Conservation (phyloP, 1,284 basidiomycete genomes). For the Takashimella tepidaria region DNA sequence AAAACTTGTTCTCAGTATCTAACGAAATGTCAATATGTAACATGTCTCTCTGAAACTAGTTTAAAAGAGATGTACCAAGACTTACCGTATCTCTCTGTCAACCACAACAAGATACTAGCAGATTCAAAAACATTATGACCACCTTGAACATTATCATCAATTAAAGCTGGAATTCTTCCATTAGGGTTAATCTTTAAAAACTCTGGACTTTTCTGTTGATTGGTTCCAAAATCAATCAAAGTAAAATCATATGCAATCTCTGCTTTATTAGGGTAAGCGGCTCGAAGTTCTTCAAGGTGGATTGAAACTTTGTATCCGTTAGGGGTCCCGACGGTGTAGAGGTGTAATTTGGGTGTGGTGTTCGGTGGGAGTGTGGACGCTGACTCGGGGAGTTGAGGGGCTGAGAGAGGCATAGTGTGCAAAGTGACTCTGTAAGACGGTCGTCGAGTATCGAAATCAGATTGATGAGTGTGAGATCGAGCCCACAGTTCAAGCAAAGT, state of each 20-base stretch:
- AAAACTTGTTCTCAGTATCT: constrained; percentile 54
- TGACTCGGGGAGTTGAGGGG: neutral
- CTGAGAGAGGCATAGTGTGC: neutral
- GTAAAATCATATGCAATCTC: constrained; percentile 58
- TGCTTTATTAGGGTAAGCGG: constrained; percentile 49
- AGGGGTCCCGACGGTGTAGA: constrained; percentile 63
- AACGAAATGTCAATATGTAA: too few relatives aligned
- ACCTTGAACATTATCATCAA: constrained; percentile 44
- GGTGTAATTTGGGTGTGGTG: constrained; percentile 49
- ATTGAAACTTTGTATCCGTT: constrained; percentile 60
- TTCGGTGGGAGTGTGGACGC: constrained; percentile 1
- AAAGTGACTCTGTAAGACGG: too few relatives aligned
- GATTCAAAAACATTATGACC: constrained; percentile 64
- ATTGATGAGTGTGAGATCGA: too few relatives aligned
- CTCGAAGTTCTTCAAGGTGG: constrained; percentile 65
- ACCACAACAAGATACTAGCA: constrained; percentile 62
- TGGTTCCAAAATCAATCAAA: constrained; percentile 36
- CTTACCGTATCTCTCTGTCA: constrained; percentile 56
- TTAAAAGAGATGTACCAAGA: too few relatives aligned
- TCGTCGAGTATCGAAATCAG: too few relatives aligned
- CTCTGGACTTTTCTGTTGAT: constrained; percentile 55
- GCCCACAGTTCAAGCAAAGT: too few relatives aligned
- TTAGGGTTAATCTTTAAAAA: constrained; percentile 63
- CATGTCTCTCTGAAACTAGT: too few relatives aligned
- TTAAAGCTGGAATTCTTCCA: constrained; percentile 58